Evolutionary conservation across 2,329 filamentous ascomycete genomes (phyloP), one percentile per base, ranked within the genome.

Genomic region (Zalaria obscura): DNA sequence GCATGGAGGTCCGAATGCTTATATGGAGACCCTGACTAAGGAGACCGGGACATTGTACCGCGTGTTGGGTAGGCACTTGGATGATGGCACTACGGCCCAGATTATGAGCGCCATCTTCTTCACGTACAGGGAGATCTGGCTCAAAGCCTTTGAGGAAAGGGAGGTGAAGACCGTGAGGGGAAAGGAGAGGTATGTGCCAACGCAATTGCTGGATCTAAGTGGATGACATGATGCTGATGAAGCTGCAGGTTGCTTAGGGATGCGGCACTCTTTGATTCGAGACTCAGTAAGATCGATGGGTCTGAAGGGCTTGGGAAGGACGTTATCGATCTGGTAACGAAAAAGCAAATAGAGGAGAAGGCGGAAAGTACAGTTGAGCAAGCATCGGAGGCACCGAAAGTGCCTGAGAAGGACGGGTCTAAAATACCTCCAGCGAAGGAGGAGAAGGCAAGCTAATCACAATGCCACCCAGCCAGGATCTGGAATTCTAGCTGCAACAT

Each of bases 51-150:
- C 81, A 1, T 65, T 95, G 47, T 82, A 94, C 55, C 80, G 85
- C 41, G 87, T 91, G 7, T 68, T 95, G 46, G 80, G 75, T 45
- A 88, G 86, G 56, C 81, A 93, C 57, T 66, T 95, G 25, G 80
- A 82, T 0, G 83, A 91, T 48, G 70, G 73, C 41, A 80, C 81
- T 1, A 79, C 93, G 2, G 70, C 73, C 41, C 76, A 84, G 64
- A 93, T 95, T 53, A 93, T 94, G 83, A 66, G 71, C 18, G 82
- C 84, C 1, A 86, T 95, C 1, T 93, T 93, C 59, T 68, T 72
- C 32, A 85, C 76, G 57, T 94, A 94, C 59, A 78, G 77, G 53
- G 79, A 83, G 43, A 83, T 89, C 53, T 79, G 91, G 58, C 78
- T 80, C 11, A 74, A 72, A 48, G 80, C 80, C 7, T 79, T 91